These are phyloP conservation scores for Paramecium caudatum DNA, from an alignment of 73 alveolate species.

Conservation along the genomic window DNA sequence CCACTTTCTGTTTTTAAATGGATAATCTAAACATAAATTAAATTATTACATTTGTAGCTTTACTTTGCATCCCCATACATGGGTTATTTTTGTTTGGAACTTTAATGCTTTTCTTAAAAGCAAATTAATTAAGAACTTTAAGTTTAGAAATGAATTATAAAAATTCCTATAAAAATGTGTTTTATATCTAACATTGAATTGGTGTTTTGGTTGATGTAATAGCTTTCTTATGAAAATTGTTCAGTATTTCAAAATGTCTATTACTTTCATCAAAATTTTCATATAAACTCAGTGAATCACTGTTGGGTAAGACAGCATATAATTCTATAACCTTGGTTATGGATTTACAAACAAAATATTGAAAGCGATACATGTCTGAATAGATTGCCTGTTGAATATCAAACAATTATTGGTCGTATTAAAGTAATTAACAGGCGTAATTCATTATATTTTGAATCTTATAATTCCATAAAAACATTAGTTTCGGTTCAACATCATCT, in stretches of 20 bases:
- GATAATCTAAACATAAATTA: too few relatives aligned
- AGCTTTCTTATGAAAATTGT: too few relatives aligned
- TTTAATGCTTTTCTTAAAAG: too few relatives aligned
- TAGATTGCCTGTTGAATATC: constrained; percentile 25
- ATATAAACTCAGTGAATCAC: constrained; percentile 17
- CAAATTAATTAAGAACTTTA: too few relatives aligned
- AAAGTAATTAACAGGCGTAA: background rate
- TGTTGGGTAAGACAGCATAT: constrained; percentile 24
- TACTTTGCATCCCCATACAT: too few relatives aligned
- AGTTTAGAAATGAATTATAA: too few relatives aligned
- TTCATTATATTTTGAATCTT: constrained; percentile 28
- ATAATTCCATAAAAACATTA: constrained; percentile 36
- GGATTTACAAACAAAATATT: background rate
- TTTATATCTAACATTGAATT: too few relatives aligned
- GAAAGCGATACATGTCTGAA: background rate
- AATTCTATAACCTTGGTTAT: constrained; percentile 24
- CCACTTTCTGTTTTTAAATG: too few relatives aligned
- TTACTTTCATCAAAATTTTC: constrained; percentile 38
- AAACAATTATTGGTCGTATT: background rate
- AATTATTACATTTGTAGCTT: too few relatives aligned
- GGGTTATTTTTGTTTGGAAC: too few relatives aligned
- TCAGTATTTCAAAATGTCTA: constrained; percentile 7
- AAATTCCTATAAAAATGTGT: too few relatives aligned
- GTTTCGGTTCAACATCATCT: constrained; percentile 29
- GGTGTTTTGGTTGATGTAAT: too few relatives aligned